Conservation (phyloP, 2,329 filamentous ascomycete genomes). For the Cyanodermella asteris region DNA sequence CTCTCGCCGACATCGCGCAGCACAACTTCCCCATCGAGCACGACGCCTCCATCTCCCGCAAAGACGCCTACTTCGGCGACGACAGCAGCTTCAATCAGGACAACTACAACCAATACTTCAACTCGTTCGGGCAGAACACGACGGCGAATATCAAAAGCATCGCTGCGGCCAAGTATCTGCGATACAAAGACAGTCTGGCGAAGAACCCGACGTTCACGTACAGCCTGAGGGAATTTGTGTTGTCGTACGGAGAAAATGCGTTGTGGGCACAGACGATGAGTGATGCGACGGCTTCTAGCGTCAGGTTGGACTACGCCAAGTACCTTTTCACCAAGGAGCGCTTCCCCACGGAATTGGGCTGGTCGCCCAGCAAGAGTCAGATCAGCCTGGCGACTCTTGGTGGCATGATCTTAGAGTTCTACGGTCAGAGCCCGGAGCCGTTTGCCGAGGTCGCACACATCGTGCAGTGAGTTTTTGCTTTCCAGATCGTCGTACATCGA, state of each 20-base stretch:
- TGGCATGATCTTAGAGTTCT: slow-evolving; percentile 7
- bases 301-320: slow-evolving; percentile 14
- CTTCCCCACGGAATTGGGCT: slow-evolving; percentile 16
- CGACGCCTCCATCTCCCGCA: slow-evolving; percentile 14
- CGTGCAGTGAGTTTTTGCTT: no score
- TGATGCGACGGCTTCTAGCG: slow-evolving; percentile 13
- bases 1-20: slow-evolving; percentile 8
- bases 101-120: slow-evolving; percentile 13
- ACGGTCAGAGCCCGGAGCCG: slow-evolving; percentile 7
- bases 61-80: slow-evolving; percentile 15
- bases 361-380: slow-evolving; percentile 9
- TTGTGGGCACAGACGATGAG: slow-evolving; percentile 17
- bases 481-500: no score
- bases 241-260: slow-evolving; percentile 17
- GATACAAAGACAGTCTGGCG: slow-evolving; percentile 10
- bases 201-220: slow-evolving; percentile 15
- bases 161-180: slow-evolving; percentile 12
- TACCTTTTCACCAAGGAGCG: slow-evolving; percentile 15
- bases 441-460: slow-evolving; percentile 9
- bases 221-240: slow-evolving; percentile 13
- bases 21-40: slow-evolving; percentile 18
- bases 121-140: slow-evolving; percentile 9
- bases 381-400: slow-evolving; percentile 8
- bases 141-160: slow-evolving; percentile 11
- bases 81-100: slow-evolving; percentile 15